phyloP scores from a whole-genome alignment of 371 early-diverging fungal genomes.

The Haplosporangium sp. region DNA sequence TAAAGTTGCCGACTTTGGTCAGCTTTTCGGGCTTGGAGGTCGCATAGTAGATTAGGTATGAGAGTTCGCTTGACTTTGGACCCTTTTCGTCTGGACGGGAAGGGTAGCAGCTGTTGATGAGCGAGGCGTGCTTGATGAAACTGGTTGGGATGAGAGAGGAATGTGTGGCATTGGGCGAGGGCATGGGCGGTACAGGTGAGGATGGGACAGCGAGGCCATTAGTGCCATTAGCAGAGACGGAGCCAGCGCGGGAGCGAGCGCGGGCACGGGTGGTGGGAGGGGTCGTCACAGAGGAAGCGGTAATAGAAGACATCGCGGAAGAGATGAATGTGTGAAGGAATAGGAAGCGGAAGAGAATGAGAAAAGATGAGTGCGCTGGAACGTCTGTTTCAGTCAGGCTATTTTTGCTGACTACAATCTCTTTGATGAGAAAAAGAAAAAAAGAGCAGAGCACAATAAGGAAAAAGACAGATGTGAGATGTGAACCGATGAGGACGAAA shows the following conservation, averaged over 20 bases:
- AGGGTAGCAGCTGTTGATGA: constrained; percentile 94
- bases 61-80: constrained; percentile 86
- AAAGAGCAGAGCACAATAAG: too few species aligned
- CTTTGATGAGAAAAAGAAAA: too few species aligned
- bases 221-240: constrained; percentile 3
- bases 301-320: constrained; percentile 12
- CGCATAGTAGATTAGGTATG: constrained; percentile 91
- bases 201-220: constrained; percentile 6
- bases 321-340: not conserved
- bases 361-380: not conserved
- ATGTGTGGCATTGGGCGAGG: constrained; percentile 36
- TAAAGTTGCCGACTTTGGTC: constrained; percentile 88
- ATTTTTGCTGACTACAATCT: too few species aligned
- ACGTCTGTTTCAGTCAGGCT: not conserved
- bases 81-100: constrained; percentile 84
- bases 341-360: not conserved
- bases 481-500: not conserved
- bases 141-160: constrained; percentile 49
- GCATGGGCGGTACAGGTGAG: constrained; percentile 20
- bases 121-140: constrained; percentile 90
- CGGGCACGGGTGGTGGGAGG: constrained; percentile 26
- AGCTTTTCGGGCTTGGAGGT: constrained; percentile 92
- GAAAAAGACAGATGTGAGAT: not conserved
- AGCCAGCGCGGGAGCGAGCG: constrained; percentile 21
- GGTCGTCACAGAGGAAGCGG: constrained; percentile 17